Evolutionary conservation across 2,329 filamentous ascomycete species (phyloP), one percentile per base, ranked within the genome.

Genomic region (Cladophialophora immunda): DNA sequence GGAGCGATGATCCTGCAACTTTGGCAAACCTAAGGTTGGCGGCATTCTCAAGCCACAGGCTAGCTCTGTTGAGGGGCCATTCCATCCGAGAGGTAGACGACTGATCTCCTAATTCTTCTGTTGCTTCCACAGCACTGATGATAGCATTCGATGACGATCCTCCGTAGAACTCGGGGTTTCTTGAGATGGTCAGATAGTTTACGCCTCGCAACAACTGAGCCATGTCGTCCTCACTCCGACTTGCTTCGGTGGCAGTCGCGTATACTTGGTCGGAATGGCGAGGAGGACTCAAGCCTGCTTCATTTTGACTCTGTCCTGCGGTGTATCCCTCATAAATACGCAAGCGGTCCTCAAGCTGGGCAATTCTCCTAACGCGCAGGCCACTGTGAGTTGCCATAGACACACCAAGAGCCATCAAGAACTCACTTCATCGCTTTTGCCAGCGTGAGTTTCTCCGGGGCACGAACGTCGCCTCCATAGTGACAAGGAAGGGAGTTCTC

Each of bases 181-280:
- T 58, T 19, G 53, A 52, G 17, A 67, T 58, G 17, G 59, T 63
- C 15, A 67, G 59, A 55, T 53, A 55, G 41, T 67, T 63, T n/a
- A 67, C 64, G n/a, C 64, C 64, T 15, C 59, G 64, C 6, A 67
- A 50, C 3, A 67, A 32, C 3, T 63, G 52, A 19, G 32, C 32
- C 64, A 67, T 67, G 15, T 63, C 53, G 50, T 67, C 64, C n/a
- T 67, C 64, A 13, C 32, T 34, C 62, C 30, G 17, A n/a, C 30
- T 22, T 9, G 29, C 29, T 38, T 29, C 52, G 22, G 30, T 50
- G 22, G 30, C 19, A 4, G 30, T 32, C n/a, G 36, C 61, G 13
- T 50, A 64, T 30, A 57, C 30, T 27, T 61, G 58, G 17, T 52
- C 58, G 36, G 47, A 22, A 61, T 61, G 29, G 41, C 58, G 58